These are phyloP conservation scores for Pythium chondricola DNA, from an alignment of 352 stramenopile species.

Conservation along the genomic window DNA sequence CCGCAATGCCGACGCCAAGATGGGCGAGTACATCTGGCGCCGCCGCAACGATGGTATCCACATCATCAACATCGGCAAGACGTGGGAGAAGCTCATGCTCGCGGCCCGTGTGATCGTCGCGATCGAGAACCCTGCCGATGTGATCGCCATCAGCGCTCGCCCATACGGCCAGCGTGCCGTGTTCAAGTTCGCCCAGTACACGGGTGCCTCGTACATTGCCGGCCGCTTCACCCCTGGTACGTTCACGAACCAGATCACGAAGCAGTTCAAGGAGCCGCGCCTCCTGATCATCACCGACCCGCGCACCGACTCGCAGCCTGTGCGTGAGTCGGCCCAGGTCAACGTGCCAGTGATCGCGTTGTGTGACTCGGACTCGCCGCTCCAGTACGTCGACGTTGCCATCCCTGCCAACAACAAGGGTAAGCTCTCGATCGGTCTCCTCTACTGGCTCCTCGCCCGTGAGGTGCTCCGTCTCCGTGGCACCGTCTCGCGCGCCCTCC, in stretches of 20 bases:
- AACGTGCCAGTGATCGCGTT: slow-evolving; percentile 99
- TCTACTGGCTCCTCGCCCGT: slow-evolving; percentile 99
- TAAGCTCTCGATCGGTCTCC: slow-evolving; percentile 99
- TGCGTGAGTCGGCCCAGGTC: slow-evolving; percentile 98
- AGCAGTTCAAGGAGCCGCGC: slow-evolving; percentile 99
- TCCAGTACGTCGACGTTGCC: slow-evolving; percentile 99
- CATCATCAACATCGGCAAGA: slow-evolving; percentile 99
- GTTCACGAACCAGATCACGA: slow-evolving; percentile 99
- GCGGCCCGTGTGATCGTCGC: slow-evolving; percentile 98
- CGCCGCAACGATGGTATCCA: slow-evolving; percentile 98
- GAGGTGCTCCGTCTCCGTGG: slow-evolving; percentile 98
- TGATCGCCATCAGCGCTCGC: slow-evolving; percentile 98
- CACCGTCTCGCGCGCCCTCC: slow-evolving; percentile 90
- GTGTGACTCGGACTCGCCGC: slow-evolving; percentile 99
- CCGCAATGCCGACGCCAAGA: slow-evolving; percentile 98
- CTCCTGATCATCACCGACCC: slow-evolving; percentile 99
- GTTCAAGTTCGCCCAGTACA: slow-evolving; percentile 99
- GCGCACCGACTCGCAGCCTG: slow-evolving; percentile 95
- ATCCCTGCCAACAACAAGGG: slow-evolving; percentile 99
- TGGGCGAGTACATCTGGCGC: slow-evolving; percentile 99
- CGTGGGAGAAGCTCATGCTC: slow-evolving; percentile 99
- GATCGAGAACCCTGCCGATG: slow-evolving; percentile 99
- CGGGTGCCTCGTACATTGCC: slow-evolving; percentile 95
- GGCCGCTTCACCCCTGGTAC: slow-evolving; percentile 99
- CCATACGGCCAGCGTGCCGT: slow-evolving; percentile 99